These are phyloP conservation scores for Stygiomarasmius scandens DNA, from an alignment of 1,284 basidiomycete genomes.

Conservation along the genomic window DNA sequence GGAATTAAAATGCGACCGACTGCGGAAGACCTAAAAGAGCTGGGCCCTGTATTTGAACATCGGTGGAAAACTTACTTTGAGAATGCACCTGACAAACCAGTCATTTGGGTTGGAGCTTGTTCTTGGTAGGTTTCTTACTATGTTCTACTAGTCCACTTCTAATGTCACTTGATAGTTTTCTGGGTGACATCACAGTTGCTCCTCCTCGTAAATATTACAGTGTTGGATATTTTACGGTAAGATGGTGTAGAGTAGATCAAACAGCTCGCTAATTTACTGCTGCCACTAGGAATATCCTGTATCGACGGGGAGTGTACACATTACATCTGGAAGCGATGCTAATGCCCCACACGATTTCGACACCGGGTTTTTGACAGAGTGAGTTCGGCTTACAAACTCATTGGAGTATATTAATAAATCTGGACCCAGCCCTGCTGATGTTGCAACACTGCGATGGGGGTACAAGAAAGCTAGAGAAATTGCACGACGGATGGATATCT, in stretches of 20 bases:
- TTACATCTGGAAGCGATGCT: conserved; percentile 12
- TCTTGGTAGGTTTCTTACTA: conserved; percentile 30
- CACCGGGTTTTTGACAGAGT: conserved; percentile 13
- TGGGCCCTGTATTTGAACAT: conserved; percentile 37
- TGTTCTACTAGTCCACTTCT: background rate
- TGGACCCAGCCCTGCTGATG: conserved; percentile 3
- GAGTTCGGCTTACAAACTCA: background rate
- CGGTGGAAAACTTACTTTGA: conserved; percentile 43
- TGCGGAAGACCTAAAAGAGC: conserved; percentile 22
- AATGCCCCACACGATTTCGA: conserved; percentile 13
- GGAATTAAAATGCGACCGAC: conserved; percentile 16
- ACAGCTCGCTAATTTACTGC: background rate
- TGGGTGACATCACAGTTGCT: conserved; percentile 6
- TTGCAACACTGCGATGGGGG: conserved; percentile 27
- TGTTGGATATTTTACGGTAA: conserved; percentile 29
- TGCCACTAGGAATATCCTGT: conserved; percentile 12
- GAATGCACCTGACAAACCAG: conserved; percentile 38
- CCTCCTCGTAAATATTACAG: conserved; percentile 34
- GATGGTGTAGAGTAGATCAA: conserved; percentile 3
- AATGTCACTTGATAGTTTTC: background rate
- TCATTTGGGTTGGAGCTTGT: conserved; percentile 32
- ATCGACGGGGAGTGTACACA: conserved; percentile 13
- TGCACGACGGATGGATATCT: conserved; percentile 46
- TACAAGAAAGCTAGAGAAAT: conserved; percentile 50
- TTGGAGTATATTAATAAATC: background rate